These are phyloP conservation scores for Cyberlindnera veronae DNA, from an alignment of 805 yeast genomes.

Conservation along the genomic window DNA sequence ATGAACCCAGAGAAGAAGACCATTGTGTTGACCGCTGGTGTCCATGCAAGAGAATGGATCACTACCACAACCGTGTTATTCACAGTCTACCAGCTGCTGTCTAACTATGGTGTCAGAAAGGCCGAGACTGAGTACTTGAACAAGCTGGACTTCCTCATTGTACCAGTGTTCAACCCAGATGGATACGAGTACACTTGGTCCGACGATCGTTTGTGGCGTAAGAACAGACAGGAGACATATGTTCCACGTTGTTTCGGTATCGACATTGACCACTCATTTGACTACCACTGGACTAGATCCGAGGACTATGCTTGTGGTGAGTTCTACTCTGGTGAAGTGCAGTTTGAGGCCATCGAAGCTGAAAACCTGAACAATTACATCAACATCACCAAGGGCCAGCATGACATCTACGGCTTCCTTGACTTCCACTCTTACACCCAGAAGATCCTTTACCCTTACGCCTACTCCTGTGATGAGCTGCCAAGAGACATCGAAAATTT, in stretches of 20 bases:
- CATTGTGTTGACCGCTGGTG: constrained; percentile 75
- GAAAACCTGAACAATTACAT: constrained; percentile 45
- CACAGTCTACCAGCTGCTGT: constrained; percentile 44
- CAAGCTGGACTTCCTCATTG: constrained; percentile 64
- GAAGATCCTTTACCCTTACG: constrained; percentile 79
- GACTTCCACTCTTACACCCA: constrained; percentile 87
- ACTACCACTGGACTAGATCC: constrained; percentile 64
- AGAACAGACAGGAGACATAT: constrained; percentile 76
- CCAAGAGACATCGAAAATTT: constrained; percentile 83
- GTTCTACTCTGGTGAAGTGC: constrained; percentile 72
- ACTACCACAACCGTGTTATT: constrained; percentile 68
- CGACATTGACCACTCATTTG: constrained; percentile 83
- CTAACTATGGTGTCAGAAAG: constrained; percentile 40
- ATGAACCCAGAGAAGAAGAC: constrained; percentile 50
- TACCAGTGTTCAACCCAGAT: constrained; percentile 88
- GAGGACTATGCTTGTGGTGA: constrained; percentile 76
- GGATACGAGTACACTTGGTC: constrained; percentile 86
- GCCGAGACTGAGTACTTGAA: constrained; percentile 47
- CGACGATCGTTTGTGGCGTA: constrained; percentile 80
- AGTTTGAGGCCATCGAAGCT: constrained; percentile 66
- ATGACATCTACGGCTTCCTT: constrained; percentile 68
- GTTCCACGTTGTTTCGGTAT: constrained; percentile 71
- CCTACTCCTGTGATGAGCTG: constrained; percentile 65
- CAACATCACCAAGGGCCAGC: constrained; percentile 41
- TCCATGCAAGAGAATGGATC: constrained; percentile 91